Conservation (phyloP, 768 basidiomycete species). For the Gloeopeniophorella convolvens region DNA sequence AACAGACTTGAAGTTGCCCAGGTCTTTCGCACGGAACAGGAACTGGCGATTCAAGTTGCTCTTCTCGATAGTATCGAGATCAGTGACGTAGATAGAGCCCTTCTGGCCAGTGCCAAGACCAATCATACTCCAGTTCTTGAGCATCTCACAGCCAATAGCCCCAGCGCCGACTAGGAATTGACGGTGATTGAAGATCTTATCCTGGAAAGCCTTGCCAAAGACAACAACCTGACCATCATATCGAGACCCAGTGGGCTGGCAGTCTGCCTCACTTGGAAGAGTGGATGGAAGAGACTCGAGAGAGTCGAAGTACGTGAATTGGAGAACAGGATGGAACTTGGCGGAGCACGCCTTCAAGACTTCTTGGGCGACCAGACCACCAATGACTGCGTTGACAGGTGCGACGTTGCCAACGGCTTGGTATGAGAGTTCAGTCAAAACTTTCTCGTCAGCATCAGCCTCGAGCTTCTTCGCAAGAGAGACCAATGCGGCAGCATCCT, state of each 20-base stretch:
- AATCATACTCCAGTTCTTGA: conserved; percentile 99
- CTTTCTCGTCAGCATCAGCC: conserved; percentile 69
- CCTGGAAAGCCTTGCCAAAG: conserved; percentile 89
- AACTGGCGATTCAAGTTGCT: conserved; percentile 98
- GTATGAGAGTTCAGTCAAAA: conserved; percentile 78
- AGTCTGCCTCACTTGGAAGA: conserved; percentile 76
- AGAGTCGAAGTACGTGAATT: conserved; percentile 95
- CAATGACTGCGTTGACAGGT: conserved; percentile 88
- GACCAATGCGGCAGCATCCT: conserved; percentile 72
- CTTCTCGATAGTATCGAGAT: conserved; percentile 99
- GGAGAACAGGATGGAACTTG: conserved; percentile 96
- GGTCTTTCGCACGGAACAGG: conserved; percentile 92
- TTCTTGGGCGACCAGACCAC: conserved; percentile 97
- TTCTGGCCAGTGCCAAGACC: conserved; percentile 77
- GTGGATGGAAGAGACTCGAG: conserved; percentile 82
- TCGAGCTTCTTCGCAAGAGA: conserved; percentile 74
- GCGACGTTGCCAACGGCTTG: conserved; percentile 89
- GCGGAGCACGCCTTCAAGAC: conserved; percentile 94
- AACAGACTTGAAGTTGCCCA: conserved; percentile 96
- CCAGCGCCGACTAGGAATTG: conserved; percentile 99
- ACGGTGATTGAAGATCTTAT: conserved; percentile 80
- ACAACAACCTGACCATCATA: conserved; percentile 96
- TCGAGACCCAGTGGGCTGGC: conserved; percentile 71
- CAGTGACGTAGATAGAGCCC: conserved; percentile 87
- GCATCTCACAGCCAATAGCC: conserved; percentile 99